phyloP scores from a whole-genome alignment of 2,329 filamentous ascomycete species.

The Exophiala sideris region DNA sequence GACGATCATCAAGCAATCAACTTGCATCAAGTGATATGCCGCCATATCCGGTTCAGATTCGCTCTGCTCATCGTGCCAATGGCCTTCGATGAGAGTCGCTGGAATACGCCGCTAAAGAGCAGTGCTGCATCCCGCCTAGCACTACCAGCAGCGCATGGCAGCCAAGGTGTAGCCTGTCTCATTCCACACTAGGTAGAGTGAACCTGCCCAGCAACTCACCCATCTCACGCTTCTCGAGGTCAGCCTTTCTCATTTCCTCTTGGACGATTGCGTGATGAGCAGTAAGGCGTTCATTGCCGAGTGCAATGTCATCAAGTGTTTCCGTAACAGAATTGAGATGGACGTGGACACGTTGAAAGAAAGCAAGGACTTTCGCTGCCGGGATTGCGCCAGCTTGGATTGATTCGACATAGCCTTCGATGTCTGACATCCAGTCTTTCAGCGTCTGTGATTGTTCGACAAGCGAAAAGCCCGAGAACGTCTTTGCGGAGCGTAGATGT shows the following conservation, averaged over 20 bases:
- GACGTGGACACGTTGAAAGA: neutral
- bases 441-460: neutral
- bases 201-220: neutral
- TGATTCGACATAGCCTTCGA: neutral
- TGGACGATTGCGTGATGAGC: neutral
- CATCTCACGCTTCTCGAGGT: neutral
- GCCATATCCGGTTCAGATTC: no score
- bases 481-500: neutral
- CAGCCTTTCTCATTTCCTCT: neutral
- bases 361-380: neutral
- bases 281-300: neutral
- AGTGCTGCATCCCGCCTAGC: no score
- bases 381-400: constrained; percentile 4
- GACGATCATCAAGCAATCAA: no score
- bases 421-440: constrained; percentile 1
- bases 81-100: no score
- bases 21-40: no score
- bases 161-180: no score
- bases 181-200: neutral
- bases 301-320: neutral
- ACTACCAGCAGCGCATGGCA: no score
- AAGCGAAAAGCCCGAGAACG: neutral
- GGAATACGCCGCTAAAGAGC: no score
- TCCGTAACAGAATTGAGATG: neutral
- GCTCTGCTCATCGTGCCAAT: no score